Percentiles rank a stretch among this genome's conserved stretches.
These are phyloP conservation scores for Alternaria burnsii DNA, from an alignment of 2,329 filamentous ascomycete genomes.

Conservation along the genomic window DNA sequence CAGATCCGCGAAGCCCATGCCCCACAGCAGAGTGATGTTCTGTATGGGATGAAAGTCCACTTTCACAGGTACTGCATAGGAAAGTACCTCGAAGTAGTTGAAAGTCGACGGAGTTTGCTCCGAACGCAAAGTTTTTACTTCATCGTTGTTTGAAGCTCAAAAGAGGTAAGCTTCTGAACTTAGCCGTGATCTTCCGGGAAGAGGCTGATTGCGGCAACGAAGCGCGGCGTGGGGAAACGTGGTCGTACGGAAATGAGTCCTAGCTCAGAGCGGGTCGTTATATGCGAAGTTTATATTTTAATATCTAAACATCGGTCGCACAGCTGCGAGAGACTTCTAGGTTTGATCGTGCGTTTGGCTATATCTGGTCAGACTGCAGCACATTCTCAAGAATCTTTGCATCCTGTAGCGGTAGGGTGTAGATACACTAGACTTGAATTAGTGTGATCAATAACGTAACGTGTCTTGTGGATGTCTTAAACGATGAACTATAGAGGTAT, in stretches of 20 bases:
- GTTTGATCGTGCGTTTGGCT: constrained; percentile 19
- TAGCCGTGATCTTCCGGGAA: constrained; percentile 9
- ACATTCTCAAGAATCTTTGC: constrained; percentile 26
- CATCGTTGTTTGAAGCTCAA: constrained; percentile 11
- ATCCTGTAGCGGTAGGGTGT: constrained; percentile 24
- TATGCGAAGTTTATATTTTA: constrained; percentile 39
- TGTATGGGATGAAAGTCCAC: not conserved
- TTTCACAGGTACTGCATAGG: not conserved
- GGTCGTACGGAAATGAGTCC: constrained; percentile 13
- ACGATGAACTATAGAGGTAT: constrained; percentile 28
- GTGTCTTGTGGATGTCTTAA: constrained; percentile 9
- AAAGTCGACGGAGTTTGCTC: not conserved
- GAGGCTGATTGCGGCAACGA: constrained; percentile 16
- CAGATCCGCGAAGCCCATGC: not conserved
- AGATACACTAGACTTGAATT: constrained; percentile 19
- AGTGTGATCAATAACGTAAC: constrained; percentile 18
- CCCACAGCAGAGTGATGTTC: not conserved
- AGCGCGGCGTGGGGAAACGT: constrained; percentile 27
- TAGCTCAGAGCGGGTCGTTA: constrained; percentile 18
- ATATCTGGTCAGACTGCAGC: constrained; percentile 22
- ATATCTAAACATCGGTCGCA: constrained; percentile 20
- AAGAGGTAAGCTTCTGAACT: constrained; percentile 7
- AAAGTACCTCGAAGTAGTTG: not conserved
- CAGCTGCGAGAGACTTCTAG: constrained; percentile 26
- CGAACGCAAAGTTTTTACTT: constrained; percentile 1